phyloP scores from a whole-genome alignment of 2,329 filamentous ascomycete species.

The Epichloe gansuensis region DNA sequence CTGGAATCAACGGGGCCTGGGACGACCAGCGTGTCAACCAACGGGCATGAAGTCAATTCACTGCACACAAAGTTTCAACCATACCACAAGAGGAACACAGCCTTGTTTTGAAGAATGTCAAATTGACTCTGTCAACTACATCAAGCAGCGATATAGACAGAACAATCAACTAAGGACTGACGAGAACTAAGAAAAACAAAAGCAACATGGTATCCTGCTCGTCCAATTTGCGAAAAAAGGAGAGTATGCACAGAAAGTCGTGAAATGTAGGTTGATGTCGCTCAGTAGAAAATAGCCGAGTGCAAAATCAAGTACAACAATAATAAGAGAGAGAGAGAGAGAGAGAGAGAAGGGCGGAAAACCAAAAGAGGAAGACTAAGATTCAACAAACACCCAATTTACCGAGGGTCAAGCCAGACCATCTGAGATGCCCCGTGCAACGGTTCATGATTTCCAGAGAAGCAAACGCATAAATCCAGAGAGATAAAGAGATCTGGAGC shows the following conservation, averaged over 20 bases:
- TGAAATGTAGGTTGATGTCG: background rate
- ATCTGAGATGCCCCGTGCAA: background rate
- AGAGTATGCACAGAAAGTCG: constrained; percentile 6
- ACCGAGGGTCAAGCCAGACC: background rate
- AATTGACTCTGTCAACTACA: background rate
- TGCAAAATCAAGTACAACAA: background rate
- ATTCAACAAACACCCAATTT: background rate
- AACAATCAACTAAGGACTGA: background rate
- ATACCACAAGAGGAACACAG: background rate
- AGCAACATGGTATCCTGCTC: constrained; percentile 14
- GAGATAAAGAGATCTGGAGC: background rate
- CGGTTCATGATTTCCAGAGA: too few species aligned
- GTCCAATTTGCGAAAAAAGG: constrained; percentile 8
- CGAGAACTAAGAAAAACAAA: constrained; percentile 1
- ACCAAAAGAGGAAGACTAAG: too few species aligned
- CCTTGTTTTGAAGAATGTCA: background rate
- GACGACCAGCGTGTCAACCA: too few species aligned
- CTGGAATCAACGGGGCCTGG: background rate
- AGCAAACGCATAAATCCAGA: too few species aligned
- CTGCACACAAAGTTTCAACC: background rate
- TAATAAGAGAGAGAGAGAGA: background rate
- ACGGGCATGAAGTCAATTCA: background rate
- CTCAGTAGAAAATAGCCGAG: background rate
- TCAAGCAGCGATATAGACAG: background rate
- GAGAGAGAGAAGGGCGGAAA: background rate